Base-by-base conservation (phyloP, 148 eudicot genomes). In the Gaultheria prostrata region DNA sequence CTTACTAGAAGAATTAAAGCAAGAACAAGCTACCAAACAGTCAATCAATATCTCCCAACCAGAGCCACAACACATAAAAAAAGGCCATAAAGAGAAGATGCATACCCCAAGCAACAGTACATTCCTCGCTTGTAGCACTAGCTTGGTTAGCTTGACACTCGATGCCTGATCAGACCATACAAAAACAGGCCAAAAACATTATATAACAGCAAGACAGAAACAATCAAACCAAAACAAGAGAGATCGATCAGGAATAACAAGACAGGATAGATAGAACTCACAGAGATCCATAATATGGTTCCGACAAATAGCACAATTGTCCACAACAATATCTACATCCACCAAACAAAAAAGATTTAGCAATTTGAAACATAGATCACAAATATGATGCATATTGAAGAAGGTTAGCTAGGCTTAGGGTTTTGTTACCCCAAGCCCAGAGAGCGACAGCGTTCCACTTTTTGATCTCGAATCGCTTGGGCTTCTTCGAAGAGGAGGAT, bases 101-200 rank as follows among this genome's bases (percentile, higher is more conserved):
- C 94, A 84, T 92, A 95, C 98, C 97, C 98, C 98, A 95, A 88
- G 98, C 98, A 80, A 93, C 98, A 50, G 97, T 95, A 86, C 97
- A 95, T 83, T 93, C 98, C 88, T 95, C 94, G 74, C 98, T 95
- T 0, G 97, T 95, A 9, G 97, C 97, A 77, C 98, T 92, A 46
- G 97, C 97, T 86, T 95, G 98, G 87, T 95, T 95, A 78, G 98
- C 98, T 88, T 95, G 98, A 59, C 98, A 95, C 90, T 95, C 98
- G 26, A 95, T 95, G 74, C 98, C 98, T 95, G 73, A 51, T 26
- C 63, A 84, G 85, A 32, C 33, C 85, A 43, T 32, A 69, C 78
- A 9, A 46, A 74, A 43, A 4, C 17, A 49, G 4, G 1, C 30
- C 7, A 32, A n/a, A 26, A 71, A 76, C 81, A 79, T 33, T 1